Conservation (phyloP, 176 grass and related monocot species). For the Oryza glaberrima region DNA sequence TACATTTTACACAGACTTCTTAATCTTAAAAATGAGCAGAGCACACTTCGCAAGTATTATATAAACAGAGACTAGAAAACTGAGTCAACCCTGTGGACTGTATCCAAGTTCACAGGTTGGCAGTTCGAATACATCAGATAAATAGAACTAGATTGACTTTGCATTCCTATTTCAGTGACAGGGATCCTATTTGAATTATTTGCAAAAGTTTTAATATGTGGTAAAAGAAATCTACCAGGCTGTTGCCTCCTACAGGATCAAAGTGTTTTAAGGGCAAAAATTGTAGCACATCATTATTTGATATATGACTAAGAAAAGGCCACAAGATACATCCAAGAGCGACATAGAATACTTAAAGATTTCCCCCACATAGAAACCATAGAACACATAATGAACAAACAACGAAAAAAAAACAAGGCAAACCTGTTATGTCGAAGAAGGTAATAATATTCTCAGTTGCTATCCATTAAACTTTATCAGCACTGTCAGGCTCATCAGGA, state of each 20-base stretch:
- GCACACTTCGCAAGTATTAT: too few relatives aligned
- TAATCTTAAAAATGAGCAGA: too few relatives aligned
- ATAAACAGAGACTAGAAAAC: too few relatives aligned
- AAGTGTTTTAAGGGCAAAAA: not conserved
- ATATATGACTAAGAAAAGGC: not conserved
- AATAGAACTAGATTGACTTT: not conserved
- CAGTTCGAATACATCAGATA: not conserved
- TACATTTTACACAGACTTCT: too few relatives aligned
- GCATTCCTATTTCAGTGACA: not conserved
- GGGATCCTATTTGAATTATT: not conserved
- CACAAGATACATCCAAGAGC: not conserved
- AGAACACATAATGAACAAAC: not conserved
- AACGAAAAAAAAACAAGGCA: not conserved
- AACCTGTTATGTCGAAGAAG: conserved; percentile 32
- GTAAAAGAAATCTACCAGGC: not conserved
- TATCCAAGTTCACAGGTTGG: too few relatives aligned
- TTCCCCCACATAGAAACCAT: not conserved
- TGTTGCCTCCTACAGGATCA: not conserved
- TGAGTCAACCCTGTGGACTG: too few relatives aligned
- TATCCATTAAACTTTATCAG: conserved; percentile 44
- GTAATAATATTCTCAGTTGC: not conserved
- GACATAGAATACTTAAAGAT: not conserved
- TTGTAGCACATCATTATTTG: not conserved
- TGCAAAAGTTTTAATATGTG: not conserved
- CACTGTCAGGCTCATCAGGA: conserved; percentile 24